Evolutionary conservation across 1,284 basidiomycete species (phyloP), one percentile per base, ranked within the genome.

Genomic region (Flammula alnicola): DNA sequence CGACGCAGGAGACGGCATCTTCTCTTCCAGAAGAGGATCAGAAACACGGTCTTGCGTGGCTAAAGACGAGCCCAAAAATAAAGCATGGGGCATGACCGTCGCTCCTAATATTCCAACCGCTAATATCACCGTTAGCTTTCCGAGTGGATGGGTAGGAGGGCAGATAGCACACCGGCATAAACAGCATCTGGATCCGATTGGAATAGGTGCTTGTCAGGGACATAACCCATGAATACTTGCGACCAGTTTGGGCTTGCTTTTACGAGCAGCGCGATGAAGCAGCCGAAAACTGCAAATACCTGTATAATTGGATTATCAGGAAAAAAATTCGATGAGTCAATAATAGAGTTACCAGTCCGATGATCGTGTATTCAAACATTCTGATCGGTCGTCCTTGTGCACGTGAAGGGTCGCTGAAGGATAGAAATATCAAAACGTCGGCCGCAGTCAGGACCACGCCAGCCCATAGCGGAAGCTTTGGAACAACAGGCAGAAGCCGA

Each of bases 41-140:
- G 73, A 69, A 11, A 78, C 68, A 22, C 88, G 75, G 58, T 91
- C 82, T 53, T 88, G 80, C 0, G 84, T 84, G 5, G 86, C 81
- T 31, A 91, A 72, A 45, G 82, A 80, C 1, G 87, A 90, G 4
- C 90, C 91, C 16, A 93, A 75, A 68, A 91, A 92, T 26, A 94
- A 75, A 2, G 84, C 84, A 67, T 93, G 91, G 0, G 67, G 68
- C 67, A 69, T 71, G 19, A 69, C 60, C 1, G 68, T 70, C 22
- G 67, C 84, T 29, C 85, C 84, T 26, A 86, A 61, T 52, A 88
- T 85, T 47, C 88, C 85, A 41, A 87, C 83, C 11, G 86, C 84
- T 84, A 26, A 20, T 12, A 44, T 3, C 35, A 16, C 20, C 29
- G 44, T 25, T 40, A 26, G 40, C 23, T 35, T 35, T 25, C 10